A percentile compares a stretch with the other conserved stretches of the same genome.
Evolutionary conservation across 1,284 basidiomycete species (phyloP).

Genomic region (Marasmius oreades): DNA sequence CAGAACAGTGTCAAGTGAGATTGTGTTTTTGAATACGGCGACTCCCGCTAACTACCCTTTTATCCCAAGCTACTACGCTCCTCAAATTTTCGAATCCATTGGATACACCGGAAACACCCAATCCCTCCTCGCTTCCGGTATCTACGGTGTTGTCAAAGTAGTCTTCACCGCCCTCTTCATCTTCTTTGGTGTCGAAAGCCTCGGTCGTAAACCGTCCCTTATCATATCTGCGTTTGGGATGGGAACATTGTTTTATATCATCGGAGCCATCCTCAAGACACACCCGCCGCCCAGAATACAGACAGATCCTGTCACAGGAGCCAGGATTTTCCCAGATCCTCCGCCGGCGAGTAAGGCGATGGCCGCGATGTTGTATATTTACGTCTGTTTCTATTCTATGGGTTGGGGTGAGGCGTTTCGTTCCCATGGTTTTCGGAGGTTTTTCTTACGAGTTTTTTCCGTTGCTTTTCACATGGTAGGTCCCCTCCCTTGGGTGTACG

Average conservation of each 20-base stretch:
- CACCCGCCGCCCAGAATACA: constrained; percentile 37
- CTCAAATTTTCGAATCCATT: constrained; percentile 48
- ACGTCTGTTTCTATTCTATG: constrained; percentile 59
- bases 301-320: too few relatives aligned
- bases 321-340: constrained; percentile 22
- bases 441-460: neutral
- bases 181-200: constrained; percentile 55
- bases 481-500: constrained; percentile 55
- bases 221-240: constrained; percentile 63
- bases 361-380: constrained; percentile 62
- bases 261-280: constrained; percentile 62
- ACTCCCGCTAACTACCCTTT: too few relatives aligned
- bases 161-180: constrained; percentile 43
- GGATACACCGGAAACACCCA: constrained; percentile 52
- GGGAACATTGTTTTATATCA: constrained; percentile 65
- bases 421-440: constrained; percentile 14
- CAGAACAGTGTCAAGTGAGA: constrained; percentile 63
- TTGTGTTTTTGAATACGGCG: too few relatives aligned
- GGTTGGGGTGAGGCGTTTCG: constrained; percentile 39
- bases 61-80: constrained; percentile 55
- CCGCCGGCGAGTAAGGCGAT: constrained; percentile 50
- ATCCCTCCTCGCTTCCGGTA: constrained; percentile 64
- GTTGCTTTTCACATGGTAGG: neutral
- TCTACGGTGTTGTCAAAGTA: constrained; percentile 60
- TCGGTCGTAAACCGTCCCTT: constrained; percentile 58